Evolutionary conservation across 169 alveolate genomes (phyloP), one percentile per base, ranked within the genome.

Genomic region (Eimeria acervulina): DNA sequence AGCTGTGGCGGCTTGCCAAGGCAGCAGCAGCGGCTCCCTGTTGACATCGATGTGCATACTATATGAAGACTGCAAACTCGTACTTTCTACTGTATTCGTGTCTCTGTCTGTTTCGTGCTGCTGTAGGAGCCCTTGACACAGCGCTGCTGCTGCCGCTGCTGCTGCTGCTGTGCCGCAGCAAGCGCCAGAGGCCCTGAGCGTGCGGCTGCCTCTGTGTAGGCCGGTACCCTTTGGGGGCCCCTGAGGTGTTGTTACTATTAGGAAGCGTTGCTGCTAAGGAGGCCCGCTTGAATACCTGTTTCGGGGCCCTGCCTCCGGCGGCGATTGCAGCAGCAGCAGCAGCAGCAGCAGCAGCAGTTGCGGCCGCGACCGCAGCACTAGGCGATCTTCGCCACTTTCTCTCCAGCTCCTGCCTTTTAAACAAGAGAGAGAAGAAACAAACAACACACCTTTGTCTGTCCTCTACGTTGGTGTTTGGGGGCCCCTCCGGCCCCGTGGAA

Each of bases 261-360:
- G 42, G 23, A 5, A 78, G 89, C 17, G 89, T 33, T 42, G 0
- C 63, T 12, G 89, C 59, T 23, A 42, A 12, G 63, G 89, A 28
- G 61, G 66, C 89, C 61, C 33, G 33, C 63, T 19, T 42, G 36
- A 31, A 26, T 36, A n/a, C 66, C 8, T 55, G 28, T 51, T 19
- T 40, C 63, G 15, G 33, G 31, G 84, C 12, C 21, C 7, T 31
- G 47, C 47, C 47, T 72, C 84, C 47, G 47, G 28, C 84, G 31
- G 63, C 89, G 40, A 55, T 36, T 19, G 89, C 89, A 19, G 89
- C 89, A 26, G 89, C 63, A n/a, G 63, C 89, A 78, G 89, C 89
- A 36, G 63, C 89, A 26, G 31, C 66, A 40, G 63, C 61, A 12
- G 89, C 55, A 19, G 84, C 84, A 28, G 84, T 23, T 15, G 51